Base-by-base conservation (phyloP, 164 flowering plant species). In the Brasenia schreberi region DNA sequence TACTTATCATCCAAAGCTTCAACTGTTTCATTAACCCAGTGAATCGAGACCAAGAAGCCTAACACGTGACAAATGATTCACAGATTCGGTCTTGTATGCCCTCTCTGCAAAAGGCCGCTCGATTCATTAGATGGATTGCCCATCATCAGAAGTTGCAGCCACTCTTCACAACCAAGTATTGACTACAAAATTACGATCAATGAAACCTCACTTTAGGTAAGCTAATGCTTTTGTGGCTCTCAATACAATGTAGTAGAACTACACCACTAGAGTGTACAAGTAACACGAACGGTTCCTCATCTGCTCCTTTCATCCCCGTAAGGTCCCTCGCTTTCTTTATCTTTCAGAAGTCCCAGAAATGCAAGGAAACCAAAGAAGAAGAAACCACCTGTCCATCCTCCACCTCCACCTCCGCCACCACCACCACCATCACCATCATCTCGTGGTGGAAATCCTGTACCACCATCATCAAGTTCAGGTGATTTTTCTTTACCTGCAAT, bases 361-460 rank as follows among this genome's bases (percentile, higher is more conserved):
- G 92, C 92, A 72, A 92, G 92, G 69, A 92, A 84, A 11, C 91
- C 98, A 56, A 92, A 89, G 44, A 92, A 85, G 88, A 85, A 87
- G 76, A 89, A 92, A 67, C 77, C 69, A 14, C 91, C 96, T 6
- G 93, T 91, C 0, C 93, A 90, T 2, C 96, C 94, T 0, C 90
- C 92, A 0, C 98, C 98, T 0, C 98, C 98, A 0, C 98, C 97
- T 0, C 73, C 73, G 0, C 73, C 73, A 56, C 69, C 73, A 19
- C 69, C 69, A 7, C 92, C 97, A 23, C 86, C 96, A 65, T 60
- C 96, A 52, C 70, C 97, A 71, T 89, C 97, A 72, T 87, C 96
- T 68, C 94, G 82, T 4, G 98, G 98, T 10, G 98, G 98, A 61
- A 92, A 77, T 62, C 98, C 98, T 14, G 84, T 67, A 16, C 91